Evolutionary conservation across 192 early-diverging fungal genomes (phyloP).

Genomic region (Umbelopsis sp.): DNA sequence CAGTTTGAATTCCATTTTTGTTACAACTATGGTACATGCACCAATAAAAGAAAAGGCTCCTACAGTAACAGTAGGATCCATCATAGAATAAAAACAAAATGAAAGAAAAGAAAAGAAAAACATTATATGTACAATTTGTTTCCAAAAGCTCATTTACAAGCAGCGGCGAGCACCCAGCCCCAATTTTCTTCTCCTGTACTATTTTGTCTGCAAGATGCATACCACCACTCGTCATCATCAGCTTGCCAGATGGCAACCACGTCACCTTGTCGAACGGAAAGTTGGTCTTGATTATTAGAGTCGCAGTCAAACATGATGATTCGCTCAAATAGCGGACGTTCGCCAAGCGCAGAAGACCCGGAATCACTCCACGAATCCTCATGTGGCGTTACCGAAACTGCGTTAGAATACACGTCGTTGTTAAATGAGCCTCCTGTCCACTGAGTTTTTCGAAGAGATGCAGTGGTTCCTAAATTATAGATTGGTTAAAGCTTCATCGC

Average conservation of each 20-base stretch:
- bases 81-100: background rate
- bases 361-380: background rate
- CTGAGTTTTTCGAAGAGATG: background rate
- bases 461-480: background rate
- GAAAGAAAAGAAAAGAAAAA: background rate
- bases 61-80: background rate
- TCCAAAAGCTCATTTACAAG: background rate
- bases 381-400: background rate
- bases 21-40: too few relatives aligned
- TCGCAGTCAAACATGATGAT: slow-evolving; percentile 1
- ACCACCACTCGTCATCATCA: slow-evolving; percentile 17
- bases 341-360: background rate
- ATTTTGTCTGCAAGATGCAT: background rate
- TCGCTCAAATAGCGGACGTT: background rate
- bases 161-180: slow-evolving; percentile 3
- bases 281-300: background rate
- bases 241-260: slow-evolving; percentile 5
- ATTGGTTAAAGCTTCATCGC: background rate
- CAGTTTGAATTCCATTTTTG: too few relatives aligned
- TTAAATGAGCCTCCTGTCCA: background rate
- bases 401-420: background rate
- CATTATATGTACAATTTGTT: too few relatives aligned
- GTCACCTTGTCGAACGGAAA: background rate
- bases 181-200: background rate
- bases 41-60: too few relatives aligned